These are phyloP conservation scores for Solanum bulbocastanum DNA, from an alignment of 257 asterid species.

Conservation along the genomic window DNA sequence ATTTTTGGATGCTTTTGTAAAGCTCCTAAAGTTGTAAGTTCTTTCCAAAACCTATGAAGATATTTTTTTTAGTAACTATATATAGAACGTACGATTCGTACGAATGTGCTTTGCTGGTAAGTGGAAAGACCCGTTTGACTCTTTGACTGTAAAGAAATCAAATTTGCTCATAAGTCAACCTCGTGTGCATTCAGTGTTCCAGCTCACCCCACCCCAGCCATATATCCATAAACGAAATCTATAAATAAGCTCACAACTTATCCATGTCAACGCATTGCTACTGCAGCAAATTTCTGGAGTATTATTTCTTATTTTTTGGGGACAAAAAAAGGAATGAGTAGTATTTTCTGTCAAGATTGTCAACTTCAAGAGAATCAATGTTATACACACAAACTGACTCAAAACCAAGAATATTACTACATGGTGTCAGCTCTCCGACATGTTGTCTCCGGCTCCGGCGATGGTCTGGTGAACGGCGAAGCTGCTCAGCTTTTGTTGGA, in stretches of 20 bases:
- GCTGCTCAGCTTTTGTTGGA: neutral
- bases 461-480: neutral
- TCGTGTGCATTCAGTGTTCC: neutral
- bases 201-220: neutral
- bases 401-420: neutral
- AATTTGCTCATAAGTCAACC: neutral
- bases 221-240: neutral
- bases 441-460: conserved; percentile 2
- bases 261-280: neutral
- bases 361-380: neutral
- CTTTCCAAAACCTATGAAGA: neutral
- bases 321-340: neutral
- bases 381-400: neutral
- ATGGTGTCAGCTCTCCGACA: conserved; percentile 13
- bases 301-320: neutral
- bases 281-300: neutral
- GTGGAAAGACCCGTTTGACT: neutral
- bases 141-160: too few species aligned
- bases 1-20: neutral
- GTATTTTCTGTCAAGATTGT: neutral
- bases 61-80: neutral
- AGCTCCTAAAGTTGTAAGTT: neutral
- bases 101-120: neutral
- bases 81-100: too few species aligned
- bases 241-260: neutral